Evolutionary conservation across 208 protist genomes (phyloP), one percentile per base, ranked within the genome.

Genomic region (Acanthamoeba castellanii): DNA sequence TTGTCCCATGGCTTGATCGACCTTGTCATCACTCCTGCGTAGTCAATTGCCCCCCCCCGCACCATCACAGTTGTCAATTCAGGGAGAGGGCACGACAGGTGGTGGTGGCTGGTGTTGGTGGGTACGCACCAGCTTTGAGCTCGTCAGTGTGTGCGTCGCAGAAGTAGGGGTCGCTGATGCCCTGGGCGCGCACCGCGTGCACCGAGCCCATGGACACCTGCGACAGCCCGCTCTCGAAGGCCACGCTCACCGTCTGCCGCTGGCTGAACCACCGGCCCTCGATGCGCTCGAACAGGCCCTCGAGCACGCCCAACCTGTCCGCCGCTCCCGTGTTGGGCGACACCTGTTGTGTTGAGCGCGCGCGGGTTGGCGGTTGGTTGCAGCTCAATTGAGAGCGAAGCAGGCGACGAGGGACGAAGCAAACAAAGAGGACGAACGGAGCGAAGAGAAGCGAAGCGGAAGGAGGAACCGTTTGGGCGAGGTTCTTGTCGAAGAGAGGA

Each of bases 201-300:
- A 92, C 87, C 20, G 87, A 68, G 57, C 87, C 87, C 2, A 76
- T 8, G 4, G 87, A 57, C 18, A 18, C 34, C 66, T 92, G 61
- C 61, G 87, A 70, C 4, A 57, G 34, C 8, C 20, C 87, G 9
- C 22, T 92, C 87, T 92, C 87, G 8, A 92, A 50, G 59, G 14
- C 30, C 2, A 92, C 22, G 34, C 27, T 50, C 27, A 74, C 66
- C 9, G 87, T 92, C 66, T 92, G 61, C 13, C 87, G 87, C 87
- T 92, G 87, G 16, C 59, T 78, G 87, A 92, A 92, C 87, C 87
- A 92, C 59, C 87, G 59, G 20, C 87, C 87, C 87, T 92, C 76
- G 1, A 9, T 74, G 18, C 87, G 57, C 87, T 92, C 59, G 59
- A 92, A 92, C 61, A 92, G 87, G 16, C 59, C 11, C 1, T 59